Conservation (phyloP, 495 filamentous ascomycete genomes). For the Tuber aestivum region DNA sequence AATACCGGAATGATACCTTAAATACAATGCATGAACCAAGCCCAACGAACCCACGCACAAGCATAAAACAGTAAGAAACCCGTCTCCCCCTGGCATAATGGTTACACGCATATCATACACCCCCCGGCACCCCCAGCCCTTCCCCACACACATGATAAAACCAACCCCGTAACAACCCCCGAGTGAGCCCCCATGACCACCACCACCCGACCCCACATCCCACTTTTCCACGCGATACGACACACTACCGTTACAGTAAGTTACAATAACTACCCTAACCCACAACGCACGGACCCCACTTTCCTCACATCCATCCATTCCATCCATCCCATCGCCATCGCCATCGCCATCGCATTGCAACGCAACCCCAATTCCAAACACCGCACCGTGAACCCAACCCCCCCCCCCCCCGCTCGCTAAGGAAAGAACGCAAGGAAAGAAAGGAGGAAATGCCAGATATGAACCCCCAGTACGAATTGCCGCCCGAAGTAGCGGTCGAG, state of each 20-base stretch:
- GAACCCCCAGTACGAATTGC: conserved; percentile 15
- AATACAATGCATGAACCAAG: background rate
- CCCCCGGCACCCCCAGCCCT: background rate
- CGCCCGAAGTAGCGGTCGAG: conserved; percentile 39
- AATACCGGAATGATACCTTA: too few relatives aligned
- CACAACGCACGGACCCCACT: conserved; percentile 1
- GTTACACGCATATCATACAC: background rate
- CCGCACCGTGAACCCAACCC: too few relatives aligned
- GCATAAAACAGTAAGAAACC: background rate
- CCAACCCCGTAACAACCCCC: conserved; percentile 5
- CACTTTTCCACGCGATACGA: background rate
- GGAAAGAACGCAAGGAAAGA: background rate
- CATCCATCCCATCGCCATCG: background rate
- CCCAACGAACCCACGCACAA: background rate
- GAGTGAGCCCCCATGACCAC: conserved; percentile 30
- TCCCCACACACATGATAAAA: background rate
- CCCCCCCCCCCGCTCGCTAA: background rate
- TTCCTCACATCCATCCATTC: background rate
- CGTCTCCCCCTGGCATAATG: background rate
- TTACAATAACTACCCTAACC: conserved; percentile 28
- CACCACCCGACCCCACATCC: background rate
- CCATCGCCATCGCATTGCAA: background rate
- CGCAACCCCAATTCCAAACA: background rate
- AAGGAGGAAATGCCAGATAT: background rate
- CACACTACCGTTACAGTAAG: too few relatives aligned